Conservation (phyloP, 2,329 filamentous ascomycete genomes). For the Metarhizium brunneum region DNA sequence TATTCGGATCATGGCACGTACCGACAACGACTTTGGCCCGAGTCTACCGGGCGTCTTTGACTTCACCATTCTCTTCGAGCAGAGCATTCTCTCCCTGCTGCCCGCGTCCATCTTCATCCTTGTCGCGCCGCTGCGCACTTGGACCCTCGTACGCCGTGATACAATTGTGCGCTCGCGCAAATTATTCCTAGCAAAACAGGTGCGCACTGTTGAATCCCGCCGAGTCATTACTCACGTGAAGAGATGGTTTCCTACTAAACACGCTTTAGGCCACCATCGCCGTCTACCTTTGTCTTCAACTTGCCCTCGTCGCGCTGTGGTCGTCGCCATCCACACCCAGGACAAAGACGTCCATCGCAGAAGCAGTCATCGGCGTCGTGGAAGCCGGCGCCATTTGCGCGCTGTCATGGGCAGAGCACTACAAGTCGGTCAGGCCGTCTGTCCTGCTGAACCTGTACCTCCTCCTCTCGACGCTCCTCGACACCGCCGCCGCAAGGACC, state of each 20-base stretch:
- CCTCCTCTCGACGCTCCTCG: slow-evolving; percentile 21
- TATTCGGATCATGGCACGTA: not conserved
- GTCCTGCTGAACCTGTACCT: slow-evolving; percentile 22
- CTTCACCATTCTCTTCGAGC: slow-evolving; percentile 21
- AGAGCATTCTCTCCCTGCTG: slow-evolving; percentile 19
- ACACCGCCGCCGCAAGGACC: slow-evolving; percentile 22
- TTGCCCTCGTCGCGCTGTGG: slow-evolving; percentile 18
- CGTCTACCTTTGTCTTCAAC: slow-evolving; percentile 12
- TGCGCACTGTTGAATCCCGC: not conserved
- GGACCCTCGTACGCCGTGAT: slow-evolving; percentile 6
- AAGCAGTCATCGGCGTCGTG: slow-evolving; percentile 16
- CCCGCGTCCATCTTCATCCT: slow-evolving; percentile 16
- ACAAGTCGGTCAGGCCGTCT: slow-evolving; percentile 21
- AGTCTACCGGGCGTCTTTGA: slow-evolving; percentile 16
- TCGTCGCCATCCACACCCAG: slow-evolving; percentile 10
- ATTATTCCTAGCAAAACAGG: slow-evolving; percentile 15
- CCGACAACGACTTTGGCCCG: slow-evolving; percentile 16
- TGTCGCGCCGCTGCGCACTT: slow-evolving; percentile 11
- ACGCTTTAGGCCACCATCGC: slow-evolving; percentile 5
- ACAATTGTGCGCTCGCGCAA: not conserved
- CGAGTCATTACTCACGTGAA: not conserved
- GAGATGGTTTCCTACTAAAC: no score
- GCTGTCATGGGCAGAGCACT: slow-evolving; percentile 26
- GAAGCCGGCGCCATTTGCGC: slow-evolving; percentile 16
- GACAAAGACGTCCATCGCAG: slow-evolving; percentile 19